Evolutionary conservation across 2,329 filamentous ascomycete genomes (phyloP).

Genomic region (Colletotrichum godetiae): DNA sequence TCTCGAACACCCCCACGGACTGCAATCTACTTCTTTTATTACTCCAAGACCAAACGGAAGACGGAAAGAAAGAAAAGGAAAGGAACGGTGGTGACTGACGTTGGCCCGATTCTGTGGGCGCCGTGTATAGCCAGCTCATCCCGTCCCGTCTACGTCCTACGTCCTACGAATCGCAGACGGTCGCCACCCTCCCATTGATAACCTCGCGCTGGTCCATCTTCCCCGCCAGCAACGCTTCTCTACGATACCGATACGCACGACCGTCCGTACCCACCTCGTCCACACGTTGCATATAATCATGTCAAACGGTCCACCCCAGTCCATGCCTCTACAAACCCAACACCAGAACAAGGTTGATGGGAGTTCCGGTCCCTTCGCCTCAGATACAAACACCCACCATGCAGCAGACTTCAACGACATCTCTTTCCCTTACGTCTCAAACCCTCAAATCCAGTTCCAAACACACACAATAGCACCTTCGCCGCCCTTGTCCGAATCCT

Average conservation of each 20-base stretch:
- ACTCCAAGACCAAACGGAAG: background rate
- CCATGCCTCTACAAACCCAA: constrained; percentile 30
- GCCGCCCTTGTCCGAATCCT: constrained; percentile 42
- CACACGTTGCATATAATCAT: constrained; percentile 34
- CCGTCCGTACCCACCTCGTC: constrained; percentile 32
- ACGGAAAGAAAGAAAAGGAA: background rate
- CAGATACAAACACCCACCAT: constrained; percentile 32
- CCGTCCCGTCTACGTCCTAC: background rate
- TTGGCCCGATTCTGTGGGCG: constrained; percentile 13
- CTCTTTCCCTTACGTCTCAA: constrained; percentile 35
- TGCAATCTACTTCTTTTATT: background rate
- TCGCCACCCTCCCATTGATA: constrained; percentile 40
- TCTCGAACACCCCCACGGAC: background rate
- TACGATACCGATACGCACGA: constrained; percentile 32
- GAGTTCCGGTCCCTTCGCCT: constrained; percentile 31
- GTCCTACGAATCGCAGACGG: constrained; percentile 32
- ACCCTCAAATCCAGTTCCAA: constrained; percentile 47
- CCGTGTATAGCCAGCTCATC: constrained; percentile 6
- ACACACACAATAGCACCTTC: constrained; percentile 54
- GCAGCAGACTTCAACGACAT: constrained; percentile 30
- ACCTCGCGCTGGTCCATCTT: constrained; percentile 39
- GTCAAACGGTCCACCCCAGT: constrained; percentile 35
- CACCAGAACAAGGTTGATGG: constrained; percentile 32
- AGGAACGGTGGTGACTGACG: constrained; percentile 13
- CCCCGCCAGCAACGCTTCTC: constrained; percentile 26